A percentile compares a stretch with the other conserved stretches of the same genome.
phyloP scores from a whole-genome alignment of 352 stramenopile genomes.

The Pythium brachiatum region DNA sequence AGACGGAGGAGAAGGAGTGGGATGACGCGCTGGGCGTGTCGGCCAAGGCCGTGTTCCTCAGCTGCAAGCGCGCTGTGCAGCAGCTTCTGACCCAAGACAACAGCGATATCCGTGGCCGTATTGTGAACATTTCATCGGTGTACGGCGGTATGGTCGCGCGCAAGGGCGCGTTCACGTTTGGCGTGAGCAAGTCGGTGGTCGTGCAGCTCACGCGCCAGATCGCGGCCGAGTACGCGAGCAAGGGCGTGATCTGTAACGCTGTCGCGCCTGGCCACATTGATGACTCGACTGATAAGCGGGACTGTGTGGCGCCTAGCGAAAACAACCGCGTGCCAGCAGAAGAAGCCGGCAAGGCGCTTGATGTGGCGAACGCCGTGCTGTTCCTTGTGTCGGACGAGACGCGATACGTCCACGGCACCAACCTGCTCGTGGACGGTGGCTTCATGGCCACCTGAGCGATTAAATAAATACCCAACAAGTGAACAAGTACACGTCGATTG shows the following conservation, averaged over 20 bases:
- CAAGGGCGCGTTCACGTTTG: constrained; percentile 61
- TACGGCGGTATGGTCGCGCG: constrained; percentile 54
- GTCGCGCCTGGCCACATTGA: constrained; percentile 61
- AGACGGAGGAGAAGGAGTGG: constrained; percentile 46
- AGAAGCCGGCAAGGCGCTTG: constrained; percentile 50
- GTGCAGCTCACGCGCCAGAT: constrained; percentile 69
- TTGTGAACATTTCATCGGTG: constrained; percentile 64
- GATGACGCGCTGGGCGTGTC: constrained; percentile 60
- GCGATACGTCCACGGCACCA: constrained; percentile 59
- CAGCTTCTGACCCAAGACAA: constrained; percentile 66
- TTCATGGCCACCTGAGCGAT: constrained; percentile 44
- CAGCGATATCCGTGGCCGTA: constrained; percentile 46
- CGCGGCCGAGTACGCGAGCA: constrained; percentile 53
- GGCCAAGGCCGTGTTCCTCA: constrained; percentile 63
- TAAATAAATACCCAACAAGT: not conserved
- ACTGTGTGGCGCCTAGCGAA: constrained; percentile 44
- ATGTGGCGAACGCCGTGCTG: constrained; percentile 66
- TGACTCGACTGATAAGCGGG: constrained; percentile 55
- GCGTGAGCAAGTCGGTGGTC: constrained; percentile 57
- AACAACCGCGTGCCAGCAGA: constrained; percentile 57
- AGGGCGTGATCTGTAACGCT: constrained; percentile 62
- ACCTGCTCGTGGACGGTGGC: constrained; percentile 59
- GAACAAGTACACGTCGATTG: not conserved
- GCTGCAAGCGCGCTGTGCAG: constrained; percentile 62
- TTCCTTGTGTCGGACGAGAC: constrained; percentile 66